Base-by-base conservation (phyloP, 1,284 basidiomycete genomes). In the Ustilago sp. region DNA sequence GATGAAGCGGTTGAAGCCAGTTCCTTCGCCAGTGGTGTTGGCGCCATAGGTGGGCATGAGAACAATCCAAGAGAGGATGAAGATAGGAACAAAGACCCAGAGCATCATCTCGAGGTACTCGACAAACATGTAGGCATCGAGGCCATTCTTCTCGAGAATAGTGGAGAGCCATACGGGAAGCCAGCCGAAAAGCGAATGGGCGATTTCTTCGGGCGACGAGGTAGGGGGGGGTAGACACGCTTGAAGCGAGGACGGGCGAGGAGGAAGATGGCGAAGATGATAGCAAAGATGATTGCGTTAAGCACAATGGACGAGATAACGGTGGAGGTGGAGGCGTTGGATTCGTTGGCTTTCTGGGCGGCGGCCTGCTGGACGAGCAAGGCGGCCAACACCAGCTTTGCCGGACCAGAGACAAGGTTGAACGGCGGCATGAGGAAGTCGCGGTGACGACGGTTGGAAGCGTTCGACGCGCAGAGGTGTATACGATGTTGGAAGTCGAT, bases 61-160 rank as follows among this genome's bases (percentile, higher is more conserved):
- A 7, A 88, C 77, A 28, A 85, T 72, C 86, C 85, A 86, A 53
- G 74, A 78, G 35, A 86, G 59, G 55, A 85, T 9, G 53, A 66
- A 85, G 65, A 96, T 92, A 23, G 94, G 94, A 2, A 93, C 83
- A 80, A 97, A 89, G 61, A 95, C 88, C 80, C 91, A 90, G 60
- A 92, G 86, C 90, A 94, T 92, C 83, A 88, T 91, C 65, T 92
- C 91, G 47, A 95, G 89, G 86, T 93, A 98, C 63, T 94, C 92
- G 54, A 97, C 90, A 82, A 94, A 98, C 85, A 97, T 92, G 88
- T 96, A 99, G 36, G 94, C 93, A 84, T 99, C 96, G 68, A 94
- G 89, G 39, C 96, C 95, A 77, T 97, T 96, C 68, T 91, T 84
- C 28, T 78, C 63, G 54, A 87, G 80, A 57, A 86, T 81, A 43